phyloP scores from a whole-genome alignment of 352 stramenopile genomes.

The Globisporangium megalacanthum region DNA sequence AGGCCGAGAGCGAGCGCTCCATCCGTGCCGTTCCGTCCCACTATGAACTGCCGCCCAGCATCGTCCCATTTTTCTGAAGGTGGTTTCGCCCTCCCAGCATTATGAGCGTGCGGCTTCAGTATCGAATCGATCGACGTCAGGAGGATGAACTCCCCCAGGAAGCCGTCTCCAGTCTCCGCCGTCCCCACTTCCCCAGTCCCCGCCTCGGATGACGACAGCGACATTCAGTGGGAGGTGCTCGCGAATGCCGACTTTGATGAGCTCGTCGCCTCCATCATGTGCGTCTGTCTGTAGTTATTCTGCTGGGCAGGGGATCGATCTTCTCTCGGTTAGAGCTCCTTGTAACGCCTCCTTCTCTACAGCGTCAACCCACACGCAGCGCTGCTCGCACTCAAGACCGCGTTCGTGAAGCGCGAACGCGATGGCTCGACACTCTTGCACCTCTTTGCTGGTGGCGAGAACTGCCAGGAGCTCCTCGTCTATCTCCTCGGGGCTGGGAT shows the following conservation, averaged over 20 bases:
- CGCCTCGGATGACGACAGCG: slow-evolving; percentile 4
- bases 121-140: too few species aligned
- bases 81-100: too few species aligned
- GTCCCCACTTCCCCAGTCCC: neutral
- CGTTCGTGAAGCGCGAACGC: slow-evolving; percentile 10
- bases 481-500: slow-evolving; percentile 38
- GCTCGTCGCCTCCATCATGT: slow-evolving; percentile 17
- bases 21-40: too few species aligned
- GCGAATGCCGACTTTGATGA: slow-evolving; percentile 15
- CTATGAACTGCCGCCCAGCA: too few species aligned
- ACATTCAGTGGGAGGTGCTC: slow-evolving; percentile 9
- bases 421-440: slow-evolving; percentile 18
- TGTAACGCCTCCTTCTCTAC: too few species aligned
- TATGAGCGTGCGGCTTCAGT: too few species aligned
- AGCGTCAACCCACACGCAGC: slow-evolving; percentile 14
- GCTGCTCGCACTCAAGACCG: slow-evolving; percentile 5
- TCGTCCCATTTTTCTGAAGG: too few species aligned
- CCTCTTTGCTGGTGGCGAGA: slow-evolving; percentile 14
- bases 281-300: slow-evolving; percentile 1
- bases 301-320: too few species aligned
- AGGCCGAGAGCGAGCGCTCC: too few species aligned
- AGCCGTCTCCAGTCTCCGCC: neutral
- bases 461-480: slow-evolving; percentile 28
- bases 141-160: neutral
- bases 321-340: too few species aligned